Percentiles rank a stretch among this genome's conserved stretches.
phyloP scores from a whole-genome alignment of 148 eudicot species.

The Nyssa sinensis region DNA sequence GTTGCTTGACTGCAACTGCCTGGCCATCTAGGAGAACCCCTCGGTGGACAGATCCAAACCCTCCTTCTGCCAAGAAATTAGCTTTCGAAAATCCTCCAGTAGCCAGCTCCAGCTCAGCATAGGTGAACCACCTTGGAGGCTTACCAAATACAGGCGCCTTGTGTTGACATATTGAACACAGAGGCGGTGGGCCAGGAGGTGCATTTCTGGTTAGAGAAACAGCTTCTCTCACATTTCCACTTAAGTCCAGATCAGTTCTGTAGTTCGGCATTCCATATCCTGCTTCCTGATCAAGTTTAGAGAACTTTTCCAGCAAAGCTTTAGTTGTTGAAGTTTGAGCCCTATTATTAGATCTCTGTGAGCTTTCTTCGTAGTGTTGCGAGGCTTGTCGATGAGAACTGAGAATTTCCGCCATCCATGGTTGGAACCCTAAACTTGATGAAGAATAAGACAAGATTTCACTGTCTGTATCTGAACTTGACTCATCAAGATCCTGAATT shows the following conservation, averaged over 20 bases:
- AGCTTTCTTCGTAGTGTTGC: slow-evolving; percentile 34
- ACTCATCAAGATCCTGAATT: slow-evolving; percentile 34
- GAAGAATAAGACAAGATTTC: slow-evolving; percentile 63
- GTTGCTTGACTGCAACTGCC: slow-evolving; percentile 51
- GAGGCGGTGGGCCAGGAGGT: slow-evolving; percentile 75
- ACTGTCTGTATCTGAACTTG: slow-evolving; percentile 67
- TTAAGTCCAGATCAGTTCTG: slow-evolving; percentile 50
- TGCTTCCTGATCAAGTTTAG: slow-evolving; percentile 54
- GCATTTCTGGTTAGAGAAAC: slow-evolving; percentile 62
- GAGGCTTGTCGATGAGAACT: slow-evolving; percentile 40
- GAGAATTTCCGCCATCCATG: slow-evolving; percentile 69
- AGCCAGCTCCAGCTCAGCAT: slow-evolving; percentile 84
- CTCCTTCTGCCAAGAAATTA: slow-evolving; percentile 90
- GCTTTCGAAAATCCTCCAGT: slow-evolving; percentile 81
- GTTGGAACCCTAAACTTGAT: slow-evolving; percentile 68
- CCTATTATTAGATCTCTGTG: slow-evolving; percentile 19
- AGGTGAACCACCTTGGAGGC: slow-evolving; percentile 86
- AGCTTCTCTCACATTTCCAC: slow-evolving; percentile 73
- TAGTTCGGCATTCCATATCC: slow-evolving; percentile 44
- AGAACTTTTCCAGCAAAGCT: slow-evolving; percentile 43
- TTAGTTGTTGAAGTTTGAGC: slow-evolving; percentile 35
- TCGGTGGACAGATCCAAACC: slow-evolving; percentile 51
- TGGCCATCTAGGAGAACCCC: slow-evolving; percentile 51
- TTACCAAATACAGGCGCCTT: slow-evolving; percentile 85
- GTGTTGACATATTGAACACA: slow-evolving; percentile 87